These are phyloP conservation scores for Chloris gayana DNA, from an alignment of 176 grass and related monocot species.

Conservation along the genomic window DNA sequence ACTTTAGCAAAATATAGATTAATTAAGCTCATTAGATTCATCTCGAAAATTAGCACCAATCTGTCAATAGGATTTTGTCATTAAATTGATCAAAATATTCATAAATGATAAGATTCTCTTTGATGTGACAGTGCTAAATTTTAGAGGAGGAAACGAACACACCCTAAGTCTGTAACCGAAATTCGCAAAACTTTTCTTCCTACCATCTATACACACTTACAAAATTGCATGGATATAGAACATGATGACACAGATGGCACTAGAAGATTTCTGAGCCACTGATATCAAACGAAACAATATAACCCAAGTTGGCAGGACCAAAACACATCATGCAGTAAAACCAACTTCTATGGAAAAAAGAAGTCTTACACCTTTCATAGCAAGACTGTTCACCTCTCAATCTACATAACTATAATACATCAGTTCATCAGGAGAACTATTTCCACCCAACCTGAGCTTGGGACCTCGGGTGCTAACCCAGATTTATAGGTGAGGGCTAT, in stretches of 20 bases:
- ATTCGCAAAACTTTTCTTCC: neutral
- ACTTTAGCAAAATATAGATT: too few species aligned
- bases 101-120: too few species aligned
- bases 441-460: neutral
- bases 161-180: too few species aligned
- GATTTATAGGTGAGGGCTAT: slow-evolving; percentile 59
- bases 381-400: slow-evolving; percentile 9
- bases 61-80: too few species aligned
- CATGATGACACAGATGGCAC: neutral
- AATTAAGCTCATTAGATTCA: too few species aligned
- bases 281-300: neutral
- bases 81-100: too few species aligned
- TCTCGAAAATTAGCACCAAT: too few species aligned
- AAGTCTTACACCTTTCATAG: neutral
- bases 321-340: neutral
- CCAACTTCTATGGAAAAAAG: neutral
- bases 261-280: neutral
- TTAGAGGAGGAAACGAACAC: too few species aligned
- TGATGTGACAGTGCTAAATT: too few species aligned
- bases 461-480: neutral
- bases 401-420: slow-evolving; percentile 12
- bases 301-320: neutral
- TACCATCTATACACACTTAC: neutral
- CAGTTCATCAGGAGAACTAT: neutral
- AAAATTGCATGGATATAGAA: neutral